Evolutionary conservation across 2,329 filamentous ascomycete genomes (phyloP).

Genomic region (Periconia sp.): DNA sequence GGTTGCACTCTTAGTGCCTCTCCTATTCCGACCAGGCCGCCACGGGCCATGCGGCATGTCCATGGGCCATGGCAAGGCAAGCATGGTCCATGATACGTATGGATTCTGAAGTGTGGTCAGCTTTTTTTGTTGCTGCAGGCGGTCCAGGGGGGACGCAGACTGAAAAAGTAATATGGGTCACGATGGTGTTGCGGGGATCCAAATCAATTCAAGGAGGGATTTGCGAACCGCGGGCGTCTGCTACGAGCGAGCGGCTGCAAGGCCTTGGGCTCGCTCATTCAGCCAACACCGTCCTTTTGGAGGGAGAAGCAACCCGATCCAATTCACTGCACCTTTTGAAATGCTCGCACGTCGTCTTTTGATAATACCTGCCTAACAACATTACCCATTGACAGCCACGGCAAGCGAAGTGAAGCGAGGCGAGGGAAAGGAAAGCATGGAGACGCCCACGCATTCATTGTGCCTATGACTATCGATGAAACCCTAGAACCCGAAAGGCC

Average conservation of each 20-base stretch:
- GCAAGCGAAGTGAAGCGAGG: background rate
- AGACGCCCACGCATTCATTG: slow-evolving; percentile 9
- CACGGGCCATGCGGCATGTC: no score
- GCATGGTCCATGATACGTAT: no score
- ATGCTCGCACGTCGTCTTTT: background rate
- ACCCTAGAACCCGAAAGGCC: slow-evolving; percentile 11
- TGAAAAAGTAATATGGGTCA: slow-evolving; percentile 33
- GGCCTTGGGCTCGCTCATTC: no score
- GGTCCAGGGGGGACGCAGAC: slow-evolving; percentile 25
- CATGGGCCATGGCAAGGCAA: no score
- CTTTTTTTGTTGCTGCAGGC: slow-evolving; percentile 7
- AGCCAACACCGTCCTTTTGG: no score
- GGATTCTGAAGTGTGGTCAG: no score
- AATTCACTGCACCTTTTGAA: background rate
- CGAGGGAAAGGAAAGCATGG: background rate
- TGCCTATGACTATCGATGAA: background rate
- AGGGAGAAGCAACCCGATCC: no score
- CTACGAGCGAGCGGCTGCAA: no score
- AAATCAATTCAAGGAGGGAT: slow-evolving; percentile 8
- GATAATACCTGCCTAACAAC: slow-evolving; percentile 7
- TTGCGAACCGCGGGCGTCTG: slow-evolving; percentile 18
- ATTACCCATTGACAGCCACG: background rate
- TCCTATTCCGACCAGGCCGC: slow-evolving; percentile 12
- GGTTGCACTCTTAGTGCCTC: slow-evolving; percentile 36
- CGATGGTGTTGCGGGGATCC: slow-evolving; percentile 14